Evolutionary conservation across 257 asterid genomes (phyloP).

Genomic region (Datura wrightii): DNA sequence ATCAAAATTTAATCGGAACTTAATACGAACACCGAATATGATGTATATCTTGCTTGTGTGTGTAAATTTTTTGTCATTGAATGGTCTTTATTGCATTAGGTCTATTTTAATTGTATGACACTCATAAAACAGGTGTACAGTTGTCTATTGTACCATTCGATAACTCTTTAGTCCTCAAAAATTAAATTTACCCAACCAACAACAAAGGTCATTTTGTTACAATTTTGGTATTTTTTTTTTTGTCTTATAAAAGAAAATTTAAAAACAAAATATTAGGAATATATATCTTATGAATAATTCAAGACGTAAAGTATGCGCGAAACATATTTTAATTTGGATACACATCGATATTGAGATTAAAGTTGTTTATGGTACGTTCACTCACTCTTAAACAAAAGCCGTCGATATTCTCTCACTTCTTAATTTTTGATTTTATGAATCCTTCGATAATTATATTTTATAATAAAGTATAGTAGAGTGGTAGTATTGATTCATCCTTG

Average conservation of each 20-base stretch:
- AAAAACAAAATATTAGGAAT: no score
- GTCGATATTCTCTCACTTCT: not conserved
- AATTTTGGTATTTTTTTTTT: not conserved
- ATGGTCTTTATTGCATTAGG: constrained; percentile 4
- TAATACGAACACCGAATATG: no score
- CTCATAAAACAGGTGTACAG: not conserved
- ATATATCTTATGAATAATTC: no score
- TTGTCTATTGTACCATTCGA: not conserved
- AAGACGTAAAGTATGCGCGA: not conserved
- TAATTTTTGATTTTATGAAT: not conserved
- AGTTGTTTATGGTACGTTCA: not conserved
- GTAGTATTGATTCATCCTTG: not conserved
- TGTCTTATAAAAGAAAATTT: not conserved
- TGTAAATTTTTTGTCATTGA: not conserved
- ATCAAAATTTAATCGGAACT: no score
- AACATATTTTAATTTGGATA: not conserved
- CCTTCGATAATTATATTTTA: not conserved
- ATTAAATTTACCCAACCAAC: not conserved
- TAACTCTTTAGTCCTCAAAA: constrained; percentile 3
- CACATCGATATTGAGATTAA: not conserved
- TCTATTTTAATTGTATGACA: not conserved
- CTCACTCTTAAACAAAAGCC: not conserved
- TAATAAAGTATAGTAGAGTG: not conserved
- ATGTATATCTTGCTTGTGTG: no score
- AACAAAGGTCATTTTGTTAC: not conserved